phyloP scores from a whole-genome alignment of 2,329 filamentous ascomycete species.

The Sphaerostilbella broomeana region DNA sequence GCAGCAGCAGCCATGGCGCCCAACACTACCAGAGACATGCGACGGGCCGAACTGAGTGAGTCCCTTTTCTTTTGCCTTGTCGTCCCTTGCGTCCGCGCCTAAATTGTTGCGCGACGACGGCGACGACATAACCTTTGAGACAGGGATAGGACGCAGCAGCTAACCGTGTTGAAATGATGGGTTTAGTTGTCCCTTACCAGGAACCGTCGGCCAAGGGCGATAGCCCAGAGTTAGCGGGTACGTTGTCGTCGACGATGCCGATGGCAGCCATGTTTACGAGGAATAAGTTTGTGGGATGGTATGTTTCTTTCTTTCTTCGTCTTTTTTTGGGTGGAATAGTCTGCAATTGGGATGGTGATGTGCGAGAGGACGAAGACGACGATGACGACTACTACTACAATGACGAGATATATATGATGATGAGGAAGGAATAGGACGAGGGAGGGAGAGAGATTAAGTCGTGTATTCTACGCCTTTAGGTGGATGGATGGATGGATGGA shows the following conservation, averaged over 20 bases:
- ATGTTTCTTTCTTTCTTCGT: constrained; percentile 19
- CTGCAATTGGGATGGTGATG: too few species aligned
- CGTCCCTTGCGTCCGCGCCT: not conserved
- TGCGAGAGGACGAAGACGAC: too few species aligned
- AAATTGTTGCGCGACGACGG: not conserved
- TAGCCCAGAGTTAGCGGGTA: constrained; percentile 64
- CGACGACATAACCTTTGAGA: not conserved
- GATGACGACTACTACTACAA: too few species aligned
- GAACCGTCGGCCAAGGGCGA: constrained; percentile 62
- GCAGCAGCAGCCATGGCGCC: constrained; percentile 34
- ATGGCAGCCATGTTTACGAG: constrained; percentile 95
- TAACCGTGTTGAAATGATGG: not conserved
- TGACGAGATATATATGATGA: too few species aligned
- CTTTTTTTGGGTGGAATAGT: too few species aligned
- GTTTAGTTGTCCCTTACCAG: constrained; percentile 80
- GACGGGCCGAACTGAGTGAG: constrained; percentile 39
- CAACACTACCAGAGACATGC: constrained; percentile 34
- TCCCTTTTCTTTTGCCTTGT: not conserved
- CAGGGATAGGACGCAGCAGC: not conserved
- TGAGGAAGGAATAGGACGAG: too few species aligned
- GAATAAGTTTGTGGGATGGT: constrained; percentile 73
- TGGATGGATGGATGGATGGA: too few species aligned
- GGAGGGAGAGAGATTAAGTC: too few species aligned
- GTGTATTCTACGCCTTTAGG: not conserved
- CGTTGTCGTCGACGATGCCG: constrained; percentile 69